These are phyloP conservation scores for Gentiana dahurica DNA, from an alignment of 257 asterid genomes.

Conservation along the genomic window DNA sequence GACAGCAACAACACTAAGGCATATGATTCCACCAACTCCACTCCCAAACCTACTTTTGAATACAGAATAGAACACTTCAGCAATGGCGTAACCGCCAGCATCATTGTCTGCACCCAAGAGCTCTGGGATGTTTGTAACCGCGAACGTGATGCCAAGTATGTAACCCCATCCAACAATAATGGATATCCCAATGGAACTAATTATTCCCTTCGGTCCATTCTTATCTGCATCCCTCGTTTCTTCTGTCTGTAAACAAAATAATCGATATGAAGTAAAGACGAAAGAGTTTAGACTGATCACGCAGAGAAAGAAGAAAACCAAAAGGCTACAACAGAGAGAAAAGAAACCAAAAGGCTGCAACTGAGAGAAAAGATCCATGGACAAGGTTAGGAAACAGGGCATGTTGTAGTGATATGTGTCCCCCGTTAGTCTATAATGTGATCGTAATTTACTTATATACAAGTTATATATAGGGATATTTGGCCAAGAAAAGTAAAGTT, in stretches of 20 bases:
- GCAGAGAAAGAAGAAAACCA: background rate
- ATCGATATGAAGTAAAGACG: slow-evolving; percentile 9
- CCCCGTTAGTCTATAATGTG: no score
- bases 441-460: no score
- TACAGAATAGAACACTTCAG: slow-evolving; percentile 67
- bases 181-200: slow-evolving; percentile 89
- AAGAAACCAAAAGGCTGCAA: background rate
- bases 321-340: background rate
- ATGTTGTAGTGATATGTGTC: no score
- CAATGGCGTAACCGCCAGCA: slow-evolving; percentile 93
- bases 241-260: slow-evolving; percentile 51
- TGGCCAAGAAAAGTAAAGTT: no score
- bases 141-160: slow-evolving; percentile 83
- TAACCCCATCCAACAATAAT: slow-evolving; percentile 91
- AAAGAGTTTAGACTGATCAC: background rate
- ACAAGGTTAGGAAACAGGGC: no score
- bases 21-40: slow-evolving; percentile 74
- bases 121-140: slow-evolving; percentile 65
- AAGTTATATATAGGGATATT: no score
- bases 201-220: slow-evolving; percentile 89
- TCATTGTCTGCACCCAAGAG: slow-evolving; percentile 57
- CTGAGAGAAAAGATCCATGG: no score
- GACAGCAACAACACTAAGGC: slow-evolving; percentile 59
- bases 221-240: slow-evolving; percentile 81
- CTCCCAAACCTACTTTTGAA: slow-evolving; percentile 72